Evolutionary conservation across 495 filamentous ascomycete genomes (phyloP).

Genomic region (Annulohypoxylon moriforme): DNA sequence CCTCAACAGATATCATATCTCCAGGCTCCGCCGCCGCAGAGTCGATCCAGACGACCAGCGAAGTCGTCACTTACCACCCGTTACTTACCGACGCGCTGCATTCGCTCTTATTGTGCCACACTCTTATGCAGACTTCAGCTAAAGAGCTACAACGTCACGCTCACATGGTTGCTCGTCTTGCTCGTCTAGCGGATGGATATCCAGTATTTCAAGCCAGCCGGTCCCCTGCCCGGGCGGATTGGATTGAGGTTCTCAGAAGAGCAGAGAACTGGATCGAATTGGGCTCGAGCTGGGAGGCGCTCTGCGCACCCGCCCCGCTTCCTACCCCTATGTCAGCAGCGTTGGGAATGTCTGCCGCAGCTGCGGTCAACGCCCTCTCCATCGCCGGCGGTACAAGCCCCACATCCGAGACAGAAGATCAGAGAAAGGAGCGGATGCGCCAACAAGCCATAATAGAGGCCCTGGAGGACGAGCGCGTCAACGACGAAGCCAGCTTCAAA

Average conservation of each 20-base stretch:
- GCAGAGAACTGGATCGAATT: slow-evolving; percentile 74
- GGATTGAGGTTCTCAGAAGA: slow-evolving; percentile 77
- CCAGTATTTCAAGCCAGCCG: slow-evolving; percentile 80
- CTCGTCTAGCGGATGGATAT: slow-evolving; percentile 79
- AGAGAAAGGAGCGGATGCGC: slow-evolving; percentile 65
- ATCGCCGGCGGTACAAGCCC: slow-evolving; percentile 26
- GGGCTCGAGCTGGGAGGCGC: slow-evolving; percentile 70
- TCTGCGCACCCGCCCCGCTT: slow-evolving; percentile 75
- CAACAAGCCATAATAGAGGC: slow-evolving; percentile 74
- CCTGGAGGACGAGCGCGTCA: slow-evolving; percentile 71
- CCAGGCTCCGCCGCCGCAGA: slow-evolving; percentile 36
- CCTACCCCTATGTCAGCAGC: slow-evolving; percentile 53
- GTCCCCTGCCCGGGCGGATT: slow-evolving; percentile 78
- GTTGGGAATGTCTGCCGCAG: slow-evolving; percentile 32
- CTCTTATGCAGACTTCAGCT: slow-evolving; percentile 76
- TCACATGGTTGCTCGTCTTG: slow-evolving; percentile 79
- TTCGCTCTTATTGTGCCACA: slow-evolving; percentile 76
- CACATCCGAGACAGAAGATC: slow-evolving; percentile 55
- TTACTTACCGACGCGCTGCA: slow-evolving; percentile 80
- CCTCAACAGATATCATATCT: slow-evolving; percentile 55
- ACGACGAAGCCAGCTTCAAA: slow-evolving; percentile 71
- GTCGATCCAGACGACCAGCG: slow-evolving; percentile 58
- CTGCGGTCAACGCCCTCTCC: slow-evolving; percentile 35
- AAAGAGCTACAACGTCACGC: slow-evolving; percentile 81
- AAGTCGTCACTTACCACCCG: slow-evolving; percentile 82